Evolutionary conservation across 331 rosid genomes (phyloP), one percentile per base, ranked within the genome.

Genomic region (Dryas integrifolia): DNA sequence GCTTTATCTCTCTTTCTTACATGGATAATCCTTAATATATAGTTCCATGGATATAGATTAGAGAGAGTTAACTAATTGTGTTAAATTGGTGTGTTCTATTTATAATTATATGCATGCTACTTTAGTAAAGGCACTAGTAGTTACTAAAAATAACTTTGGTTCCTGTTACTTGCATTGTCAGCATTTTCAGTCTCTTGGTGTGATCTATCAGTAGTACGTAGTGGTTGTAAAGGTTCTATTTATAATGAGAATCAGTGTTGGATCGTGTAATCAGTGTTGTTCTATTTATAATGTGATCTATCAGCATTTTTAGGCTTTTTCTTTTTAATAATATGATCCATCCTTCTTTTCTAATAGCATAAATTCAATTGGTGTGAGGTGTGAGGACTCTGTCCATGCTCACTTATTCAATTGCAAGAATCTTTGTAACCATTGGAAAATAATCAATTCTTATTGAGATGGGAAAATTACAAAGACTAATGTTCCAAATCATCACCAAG

Each of bases 51-150:
- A 51, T 59, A 75, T 76, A 69, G 79, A 67, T 58, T 61, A 74
- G 80, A 73, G 58, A 67, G 80, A 48, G 53, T 73, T 60, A 5
- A 65, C 53, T 38, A 35, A 21, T 49, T 60, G 58, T 12, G 72
- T 65, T 65, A 78, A 65, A 46, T 76, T 67, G 77, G 86, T 63
- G 86, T 87, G 88, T 78, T 76, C 49, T 86, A 38, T 62, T 62
- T 62, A 72, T 38, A 21, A 81, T 61, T 77, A 57, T 77, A 35
- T 75, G 38, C 1, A 72, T 69, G 79, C 21, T 77, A 60, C 52
- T 57, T 51, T 79, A 62, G 83, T 43, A 9, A 38, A 72, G 61
- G 74, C 67, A 74, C 55, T 77, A 3, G 26, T 40, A 18, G 39
- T 14, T 44, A 45, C 38, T 57, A 66, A 72, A 81, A 84, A 51